These are phyloP conservation scores for Venturiaceae sp. DNA, from an alignment of 2,329 filamentous ascomycete species.

Conservation along the genomic window DNA sequence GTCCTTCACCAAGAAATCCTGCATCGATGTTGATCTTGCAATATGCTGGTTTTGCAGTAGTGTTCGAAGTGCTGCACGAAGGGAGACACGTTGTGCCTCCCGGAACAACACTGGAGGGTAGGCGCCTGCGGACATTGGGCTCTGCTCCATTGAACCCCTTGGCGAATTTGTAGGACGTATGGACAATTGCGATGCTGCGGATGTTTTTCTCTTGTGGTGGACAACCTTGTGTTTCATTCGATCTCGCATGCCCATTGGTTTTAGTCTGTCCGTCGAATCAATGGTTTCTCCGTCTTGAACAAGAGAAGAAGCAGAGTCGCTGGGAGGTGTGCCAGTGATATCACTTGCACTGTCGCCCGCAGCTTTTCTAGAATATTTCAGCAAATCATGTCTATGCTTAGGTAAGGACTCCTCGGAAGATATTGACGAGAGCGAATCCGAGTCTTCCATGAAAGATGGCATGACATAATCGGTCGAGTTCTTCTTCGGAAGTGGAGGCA, in stretches of 20 bases:
- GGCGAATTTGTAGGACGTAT: constrained; percentile 15
- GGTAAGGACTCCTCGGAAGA: constrained; percentile 51
- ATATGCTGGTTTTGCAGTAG: constrained; percentile 77
- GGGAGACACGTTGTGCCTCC: constrained; percentile 82
- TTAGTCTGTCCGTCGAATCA: neutral
- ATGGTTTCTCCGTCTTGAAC: constrained; percentile 1
- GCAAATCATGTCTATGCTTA: neutral
- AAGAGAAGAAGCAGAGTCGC: constrained; percentile 6
- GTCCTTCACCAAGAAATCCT: constrained; percentile 70
- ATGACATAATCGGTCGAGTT: constrained; percentile 71
- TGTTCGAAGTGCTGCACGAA: constrained; percentile 82
- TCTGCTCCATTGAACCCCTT: constrained; percentile 20
- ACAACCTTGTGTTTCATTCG: constrained; percentile 2
- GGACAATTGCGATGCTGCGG: constrained; percentile 25
- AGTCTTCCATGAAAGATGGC: constrained; percentile 46
- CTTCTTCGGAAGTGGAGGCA: constrained; percentile 82
- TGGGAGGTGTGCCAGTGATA: neutral
- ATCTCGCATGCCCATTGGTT: constrained; percentile 3
- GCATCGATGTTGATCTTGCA: constrained; percentile 71
- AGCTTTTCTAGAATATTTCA: neutral
- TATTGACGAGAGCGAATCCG: constrained; percentile 68
- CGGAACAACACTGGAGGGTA: constrained; percentile 58
- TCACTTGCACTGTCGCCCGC: neutral
- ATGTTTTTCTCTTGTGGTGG: constrained; percentile 29
- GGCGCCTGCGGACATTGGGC: constrained; percentile 19